phyloP scores from a whole-genome alignment of 148 eudicot species.

The Vaccinium macrocarpon region DNA sequence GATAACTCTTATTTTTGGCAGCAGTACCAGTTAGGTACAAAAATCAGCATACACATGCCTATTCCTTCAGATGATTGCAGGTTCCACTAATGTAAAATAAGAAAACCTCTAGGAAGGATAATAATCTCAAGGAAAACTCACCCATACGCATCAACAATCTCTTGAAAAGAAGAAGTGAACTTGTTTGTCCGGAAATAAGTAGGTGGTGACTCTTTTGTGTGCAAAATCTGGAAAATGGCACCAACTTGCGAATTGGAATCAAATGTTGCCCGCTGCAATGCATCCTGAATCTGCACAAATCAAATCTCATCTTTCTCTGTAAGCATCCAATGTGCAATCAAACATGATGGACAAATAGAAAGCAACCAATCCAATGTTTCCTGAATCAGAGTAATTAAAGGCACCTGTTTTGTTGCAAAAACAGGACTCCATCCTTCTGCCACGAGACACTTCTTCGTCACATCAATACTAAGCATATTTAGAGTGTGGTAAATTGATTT shows the following conservation, averaged over 20 bases:
- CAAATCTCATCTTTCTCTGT: slow-evolving; percentile 18
- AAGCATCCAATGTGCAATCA: slow-evolving; percentile 11
- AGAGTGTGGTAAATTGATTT: slow-evolving; percentile 89
- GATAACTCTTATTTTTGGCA: too few relatives aligned
- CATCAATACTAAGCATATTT: slow-evolving; percentile 98
- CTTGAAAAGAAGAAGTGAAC: slow-evolving; percentile 78
- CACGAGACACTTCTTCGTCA: slow-evolving; percentile 94
- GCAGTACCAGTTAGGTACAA: background rate
- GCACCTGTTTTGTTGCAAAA: slow-evolving; percentile 85
- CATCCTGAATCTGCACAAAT: slow-evolving; percentile 78
- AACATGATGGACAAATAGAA: slow-evolving; percentile 7
- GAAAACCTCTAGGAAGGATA: background rate
- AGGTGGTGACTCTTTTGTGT: slow-evolving; percentile 86
- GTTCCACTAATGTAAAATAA: background rate
- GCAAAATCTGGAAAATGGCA: slow-evolving; percentile 81
- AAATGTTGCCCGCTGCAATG: slow-evolving; percentile 65
- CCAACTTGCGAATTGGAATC: slow-evolving; percentile 95
- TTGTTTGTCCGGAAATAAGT: slow-evolving; percentile 89
- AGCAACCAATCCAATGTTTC: slow-evolving; percentile 13
- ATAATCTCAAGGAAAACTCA: slow-evolving; percentile 33
- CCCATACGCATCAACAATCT: slow-evolving; percentile 99
- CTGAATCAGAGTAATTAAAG: background rate
- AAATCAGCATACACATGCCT: background rate
- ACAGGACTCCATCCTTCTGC: slow-evolving; percentile 99
- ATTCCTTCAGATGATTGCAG: background rate